Conservation (phyloP, 1,284 basidiomycete species). For the Tylopilus orsonianus region DNA sequence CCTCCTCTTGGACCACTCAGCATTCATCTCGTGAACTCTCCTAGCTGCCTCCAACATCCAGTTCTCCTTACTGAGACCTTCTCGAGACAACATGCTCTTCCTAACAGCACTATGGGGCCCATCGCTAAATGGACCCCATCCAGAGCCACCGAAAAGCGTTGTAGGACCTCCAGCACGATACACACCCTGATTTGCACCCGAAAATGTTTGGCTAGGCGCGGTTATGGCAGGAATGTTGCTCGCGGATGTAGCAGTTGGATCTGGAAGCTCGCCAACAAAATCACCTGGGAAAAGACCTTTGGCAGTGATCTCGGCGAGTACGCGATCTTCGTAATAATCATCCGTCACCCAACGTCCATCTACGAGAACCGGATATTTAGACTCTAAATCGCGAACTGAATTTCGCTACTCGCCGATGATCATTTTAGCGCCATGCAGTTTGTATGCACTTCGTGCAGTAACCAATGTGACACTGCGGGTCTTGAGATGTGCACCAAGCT, state of each 20-base stretch:
- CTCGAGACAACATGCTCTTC: slow-evolving; percentile 67
- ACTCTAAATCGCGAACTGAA: not conserved
- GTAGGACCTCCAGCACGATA: slow-evolving; percentile 86
- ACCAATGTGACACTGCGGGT: slow-evolving; percentile 93
- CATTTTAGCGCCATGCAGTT: slow-evolving; percentile 90
- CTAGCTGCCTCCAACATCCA: slow-evolving; percentile 84
- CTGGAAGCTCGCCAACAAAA: slow-evolving; percentile 76
- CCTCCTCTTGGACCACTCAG: slow-evolving; percentile 63
- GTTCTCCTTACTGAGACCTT: slow-evolving; percentile 80
- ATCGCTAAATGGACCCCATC: slow-evolving; percentile 83
- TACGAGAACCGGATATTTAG: slow-evolving; percentile 31
- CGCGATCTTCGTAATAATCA: slow-evolving; percentile 92
- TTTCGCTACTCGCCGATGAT: slow-evolving; percentile 63
- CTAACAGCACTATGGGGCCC: slow-evolving; percentile 76
- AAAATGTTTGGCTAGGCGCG: slow-evolving; percentile 38
- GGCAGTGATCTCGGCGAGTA: slow-evolving; percentile 66
- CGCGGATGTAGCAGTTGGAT: slow-evolving; percentile 49
- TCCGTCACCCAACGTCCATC: slow-evolving; percentile 91
- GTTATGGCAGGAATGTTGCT: slow-evolving; percentile 40
- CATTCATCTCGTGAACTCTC: slow-evolving; percentile 60
- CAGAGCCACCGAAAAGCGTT: slow-evolving; percentile 81
- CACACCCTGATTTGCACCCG: slow-evolving; percentile 52
- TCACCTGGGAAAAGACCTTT: slow-evolving; percentile 76
- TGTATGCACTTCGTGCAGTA: slow-evolving; percentile 90
- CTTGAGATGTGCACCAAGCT: slow-evolving; percentile 85